Evolutionary conservation across 441 rosid species (phyloP).

Genomic region (Manihot esculenta): DNA sequence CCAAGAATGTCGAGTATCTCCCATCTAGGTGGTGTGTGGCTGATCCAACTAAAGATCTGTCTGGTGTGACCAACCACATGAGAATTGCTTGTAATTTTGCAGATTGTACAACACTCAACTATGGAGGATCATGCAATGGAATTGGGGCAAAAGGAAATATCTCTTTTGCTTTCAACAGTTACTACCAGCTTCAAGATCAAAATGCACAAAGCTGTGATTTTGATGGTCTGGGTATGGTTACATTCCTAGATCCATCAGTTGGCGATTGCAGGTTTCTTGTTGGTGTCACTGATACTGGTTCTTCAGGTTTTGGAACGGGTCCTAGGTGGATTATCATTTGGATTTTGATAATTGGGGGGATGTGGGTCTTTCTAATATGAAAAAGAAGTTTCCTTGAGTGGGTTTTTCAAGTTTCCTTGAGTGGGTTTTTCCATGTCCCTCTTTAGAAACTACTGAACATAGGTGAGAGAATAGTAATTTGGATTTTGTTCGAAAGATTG

Average conservation of each 20-base stretch:
- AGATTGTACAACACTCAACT: constrained; percentile 84
- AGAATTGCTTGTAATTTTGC: constrained; percentile 74
- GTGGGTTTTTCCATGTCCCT: constrained; percentile 39
- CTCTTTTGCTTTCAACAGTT: constrained; percentile 93
- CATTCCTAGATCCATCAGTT: constrained; percentile 78
- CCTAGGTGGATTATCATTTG: constrained; percentile 33
- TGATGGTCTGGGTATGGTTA: constrained; percentile 85
- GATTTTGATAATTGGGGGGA: constrained; percentile 36
- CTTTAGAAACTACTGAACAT: constrained; percentile 33
- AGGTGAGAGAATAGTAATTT: constrained; percentile 28
- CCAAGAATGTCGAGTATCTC: constrained; percentile 69
- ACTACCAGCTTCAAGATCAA: constrained; percentile 86
- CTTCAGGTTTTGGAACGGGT: constrained; percentile 26
- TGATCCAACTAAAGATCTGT: constrained; percentile 62
- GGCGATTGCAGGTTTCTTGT: constrained; percentile 91
- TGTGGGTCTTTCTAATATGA: constrained; percentile 43
- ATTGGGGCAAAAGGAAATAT: constrained; percentile 81
- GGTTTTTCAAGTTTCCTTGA: constrained; percentile 31
- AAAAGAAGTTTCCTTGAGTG: constrained; percentile 24
- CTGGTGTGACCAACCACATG: constrained; percentile 66
- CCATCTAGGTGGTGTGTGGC: constrained; percentile 97
- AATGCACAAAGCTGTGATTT: constrained; percentile 66
- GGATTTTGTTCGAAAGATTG: constrained; percentile 23
- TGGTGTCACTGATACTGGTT: constrained; percentile 61
- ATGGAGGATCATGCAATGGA: constrained; percentile 86